Evolutionary conservation across 306 rosid species (phyloP), one percentile per base, ranked within the genome.

Genomic region (Gynostemma pentaphyllum): DNA sequence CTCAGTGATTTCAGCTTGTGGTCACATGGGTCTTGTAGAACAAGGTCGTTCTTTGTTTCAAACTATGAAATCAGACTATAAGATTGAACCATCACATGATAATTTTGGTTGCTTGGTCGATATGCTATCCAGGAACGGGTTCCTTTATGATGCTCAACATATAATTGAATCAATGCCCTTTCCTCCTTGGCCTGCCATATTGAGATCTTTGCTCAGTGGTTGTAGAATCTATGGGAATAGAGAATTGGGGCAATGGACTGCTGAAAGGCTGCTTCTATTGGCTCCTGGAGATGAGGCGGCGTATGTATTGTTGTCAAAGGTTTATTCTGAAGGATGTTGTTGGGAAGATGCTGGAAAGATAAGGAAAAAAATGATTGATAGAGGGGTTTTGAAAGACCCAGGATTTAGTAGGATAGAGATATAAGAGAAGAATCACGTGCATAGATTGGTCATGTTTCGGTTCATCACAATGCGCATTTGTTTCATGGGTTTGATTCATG

Each of bases 191-290:
- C 89, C 80, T n/a, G 82, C 81, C 45, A 68, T 83, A 44, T 42
- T 75, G 76, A 80, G 83, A 67, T 80, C 86, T 72, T 55, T 83
- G 68, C 80, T 83, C 28, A 80, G 75, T 7, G 86, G 86, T 55
- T 80, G 89, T 63, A 73, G 86, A 68, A 83, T 70, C 47, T 72
- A 80, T 62, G 82, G 79, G 67, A 71, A 75, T 44, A 70, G 56
- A 62, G 76, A 69, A 41, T 39, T 82, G 36, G 88, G 81, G 57
- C 77, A 77, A 77, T 79, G 81, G 88, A 56, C 79, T 45, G 77
- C 74, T 64, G 50, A 39, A 29, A 78, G 71, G 45, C 78, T 83
- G 14, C 56, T 78, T 56, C 55, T 68, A 49, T 64, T 77, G 64
- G 78, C 61, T 65, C 79, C 88, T 1, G 66, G 70, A 42, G 54